phyloP scores from a whole-genome alignment of 345 rosid genomes.

The Geranium brycei region DNA sequence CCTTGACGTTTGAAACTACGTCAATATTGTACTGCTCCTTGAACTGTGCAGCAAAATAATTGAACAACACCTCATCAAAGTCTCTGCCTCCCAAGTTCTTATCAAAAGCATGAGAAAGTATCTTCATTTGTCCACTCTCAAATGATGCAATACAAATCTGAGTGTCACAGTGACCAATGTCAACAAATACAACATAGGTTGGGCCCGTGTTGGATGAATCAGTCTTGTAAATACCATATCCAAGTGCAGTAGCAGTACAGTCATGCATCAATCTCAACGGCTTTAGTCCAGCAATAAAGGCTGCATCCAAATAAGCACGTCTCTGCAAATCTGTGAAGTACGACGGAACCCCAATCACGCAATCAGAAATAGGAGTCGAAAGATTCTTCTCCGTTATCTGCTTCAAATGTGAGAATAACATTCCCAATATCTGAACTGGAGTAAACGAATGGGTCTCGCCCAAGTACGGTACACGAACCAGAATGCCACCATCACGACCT shows the following conservation, averaged over 20 bases:
- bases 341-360: conserved; percentile 51
- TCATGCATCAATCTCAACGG: conserved; percentile 51
- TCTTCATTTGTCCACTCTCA: conserved; percentile 39
- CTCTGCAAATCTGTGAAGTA: conserved; percentile 52
- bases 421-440: conserved; percentile 36
- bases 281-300: conserved; percentile 41
- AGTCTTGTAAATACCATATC: conserved; percentile 49
- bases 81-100: conserved; percentile 48
- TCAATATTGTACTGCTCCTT: conserved; percentile 41
- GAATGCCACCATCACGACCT: conserved; percentile 32
- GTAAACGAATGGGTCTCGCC: conserved; percentile 30
- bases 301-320: conserved; percentile 42
- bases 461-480: conserved; percentile 29
- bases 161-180: conserved; percentile 50
- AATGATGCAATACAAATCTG: conserved; percentile 42
- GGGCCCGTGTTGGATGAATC: conserved; percentile 32
- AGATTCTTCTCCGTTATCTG: conserved; percentile 35
- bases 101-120: conserved; percentile 45
- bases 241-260: conserved; percentile 43
- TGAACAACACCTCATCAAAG: conserved; percentile 43
- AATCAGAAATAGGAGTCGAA: conserved; percentile 34
- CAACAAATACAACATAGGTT: conserved; percentile 36
- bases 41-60: conserved; percentile 42
- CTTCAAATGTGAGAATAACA: conserved; percentile 45
- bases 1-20: conserved; percentile 38